Percentiles rank a stretch among this genome's conserved stretches.
phyloP scores from a whole-genome alignment of 106 monocot genomes.

The Phalaenopsis aphrodite region DNA sequence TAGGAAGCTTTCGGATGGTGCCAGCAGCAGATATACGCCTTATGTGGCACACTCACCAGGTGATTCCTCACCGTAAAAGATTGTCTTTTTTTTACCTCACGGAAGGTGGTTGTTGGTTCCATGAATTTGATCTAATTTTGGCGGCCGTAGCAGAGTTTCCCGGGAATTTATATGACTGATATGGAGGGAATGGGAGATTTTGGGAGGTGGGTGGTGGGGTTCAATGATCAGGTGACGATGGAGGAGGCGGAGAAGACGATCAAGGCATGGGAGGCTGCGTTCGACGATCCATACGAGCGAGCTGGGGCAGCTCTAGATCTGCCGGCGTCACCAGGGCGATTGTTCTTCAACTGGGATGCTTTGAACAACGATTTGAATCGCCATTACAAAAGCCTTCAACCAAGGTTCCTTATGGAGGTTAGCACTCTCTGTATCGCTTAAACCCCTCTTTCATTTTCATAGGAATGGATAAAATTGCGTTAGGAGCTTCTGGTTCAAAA shows the following conservation, averaged over 20 bases:
- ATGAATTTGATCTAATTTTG: background rate
- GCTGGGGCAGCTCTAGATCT: conserved; percentile 45
- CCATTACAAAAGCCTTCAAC: conserved; percentile 50
- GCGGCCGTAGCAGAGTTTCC: conserved; percentile 52
- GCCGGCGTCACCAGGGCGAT: conserved; percentile 14
- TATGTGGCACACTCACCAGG: conserved; percentile 86
- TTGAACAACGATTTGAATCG: conserved; percentile 51
- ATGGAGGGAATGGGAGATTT: conserved; percentile 32
- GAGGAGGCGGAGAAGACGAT: conserved; percentile 35
- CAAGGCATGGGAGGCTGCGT: conserved; percentile 68
- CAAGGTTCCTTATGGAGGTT: conserved; percentile 75
- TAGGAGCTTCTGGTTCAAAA: background rate
- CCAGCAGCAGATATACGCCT: conserved; percentile 74
- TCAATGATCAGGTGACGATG: conserved; percentile 19
- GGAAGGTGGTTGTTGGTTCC: background rate
- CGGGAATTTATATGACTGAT: conserved; percentile 49
- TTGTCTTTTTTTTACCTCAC: background rate
- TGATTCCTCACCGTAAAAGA: conserved; percentile 8
- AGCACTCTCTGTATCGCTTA: background rate
- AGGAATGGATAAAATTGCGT: background rate
- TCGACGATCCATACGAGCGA: conserved; percentile 72
- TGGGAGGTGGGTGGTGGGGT: conserved; percentile 29
- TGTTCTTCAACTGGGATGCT: conserved; percentile 56
- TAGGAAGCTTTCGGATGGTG: conserved; percentile 29
- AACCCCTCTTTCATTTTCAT: background rate